Conservation (phyloP, 2,329 filamentous ascomycete genomes). For the Thelonectria blattea region DNA sequence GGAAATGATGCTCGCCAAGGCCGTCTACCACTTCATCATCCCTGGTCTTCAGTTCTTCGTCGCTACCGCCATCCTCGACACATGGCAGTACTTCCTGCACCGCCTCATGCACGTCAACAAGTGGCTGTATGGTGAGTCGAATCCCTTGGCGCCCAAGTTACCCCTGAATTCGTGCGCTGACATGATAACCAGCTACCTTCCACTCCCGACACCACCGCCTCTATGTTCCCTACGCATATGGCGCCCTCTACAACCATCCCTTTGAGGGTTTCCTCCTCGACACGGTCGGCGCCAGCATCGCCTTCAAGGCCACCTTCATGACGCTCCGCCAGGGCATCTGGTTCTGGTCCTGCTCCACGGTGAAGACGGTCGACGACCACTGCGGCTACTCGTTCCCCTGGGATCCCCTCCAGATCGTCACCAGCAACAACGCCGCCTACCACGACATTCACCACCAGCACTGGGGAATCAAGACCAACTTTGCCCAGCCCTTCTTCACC, state of each 20-base stretch:
- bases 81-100: conserved; percentile 98
- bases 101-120: conserved; percentile 97
- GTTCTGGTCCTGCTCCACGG: conserved; percentile 87
- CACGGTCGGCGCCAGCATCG: conserved; percentile 83
- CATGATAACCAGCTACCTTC: conserved; percentile 74
- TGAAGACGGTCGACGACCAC: conserved; percentile 98
- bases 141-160: background rate
- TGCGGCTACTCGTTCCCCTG: conserved; percentile 96
- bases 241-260: conserved; percentile 95
- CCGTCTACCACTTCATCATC: conserved; percentile 79
- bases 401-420: conserved; percentile 91
- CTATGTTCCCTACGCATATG: conserved; percentile 97
- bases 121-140: conserved; percentile 86
- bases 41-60: conserved; percentile 78
- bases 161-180: conserved; percentile 42
- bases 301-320: conserved; percentile 82
- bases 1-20: conserved; percentile 77
- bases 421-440: conserved; percentile 93
- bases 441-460: conserved; percentile 99
- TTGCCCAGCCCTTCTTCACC: conserved; percentile 90
- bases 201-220: conserved; percentile 96
- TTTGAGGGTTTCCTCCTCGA: conserved; percentile 94
- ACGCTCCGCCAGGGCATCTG: conserved; percentile 84
- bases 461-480: conserved; percentile 98
- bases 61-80: conserved; percentile 82